A percentile compares a stretch with the other conserved stretches of the same genome.
Conservation (phyloP, 2,329 filamentous ascomycete species). For the Talaromyces sp. region DNA sequence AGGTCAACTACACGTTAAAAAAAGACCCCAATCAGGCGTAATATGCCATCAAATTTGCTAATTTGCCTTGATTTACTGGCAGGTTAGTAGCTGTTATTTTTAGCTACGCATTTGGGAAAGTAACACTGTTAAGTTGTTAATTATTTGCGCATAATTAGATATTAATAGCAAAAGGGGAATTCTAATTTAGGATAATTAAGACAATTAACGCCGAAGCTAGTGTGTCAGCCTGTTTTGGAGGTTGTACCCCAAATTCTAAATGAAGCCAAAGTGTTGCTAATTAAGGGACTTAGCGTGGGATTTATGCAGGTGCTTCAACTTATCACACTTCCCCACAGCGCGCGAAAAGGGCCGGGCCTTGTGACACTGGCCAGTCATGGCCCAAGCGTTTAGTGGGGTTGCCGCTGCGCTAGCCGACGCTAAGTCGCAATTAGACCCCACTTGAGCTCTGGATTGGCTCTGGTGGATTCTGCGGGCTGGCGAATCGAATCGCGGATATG, state of each 20-base stretch:
- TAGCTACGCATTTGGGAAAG: background rate
- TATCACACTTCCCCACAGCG: conserved; percentile 8
- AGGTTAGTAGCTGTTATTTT: background rate
- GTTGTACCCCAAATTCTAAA: background rate
- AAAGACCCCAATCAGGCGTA: background rate
- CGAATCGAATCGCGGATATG: background rate
- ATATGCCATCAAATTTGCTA: background rate
- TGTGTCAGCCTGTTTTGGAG: background rate
- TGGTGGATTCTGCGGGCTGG: background rate
- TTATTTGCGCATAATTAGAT: background rate
- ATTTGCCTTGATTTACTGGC: background rate
- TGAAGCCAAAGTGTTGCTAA: conserved; percentile 2
- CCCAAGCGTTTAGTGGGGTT: conserved; percentile 2
- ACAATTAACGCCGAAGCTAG: background rate
- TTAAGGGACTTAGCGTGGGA: conserved; percentile 2
- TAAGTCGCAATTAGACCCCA: background rate
- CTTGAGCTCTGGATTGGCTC: background rate
- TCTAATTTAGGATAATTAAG: conserved; percentile 1
- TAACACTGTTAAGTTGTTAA: background rate
- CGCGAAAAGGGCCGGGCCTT: conserved; percentile 6
- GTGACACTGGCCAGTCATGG: conserved; percentile 1
- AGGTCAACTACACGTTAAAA: background rate
- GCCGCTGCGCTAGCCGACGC: background rate
- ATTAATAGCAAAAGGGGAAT: background rate
- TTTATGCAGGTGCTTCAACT: conserved; percentile 5